These are phyloP conservation scores for Tulasnella sp. DNA, from an alignment of 768 basidiomycete genomes.

Conservation along the genomic window DNA sequence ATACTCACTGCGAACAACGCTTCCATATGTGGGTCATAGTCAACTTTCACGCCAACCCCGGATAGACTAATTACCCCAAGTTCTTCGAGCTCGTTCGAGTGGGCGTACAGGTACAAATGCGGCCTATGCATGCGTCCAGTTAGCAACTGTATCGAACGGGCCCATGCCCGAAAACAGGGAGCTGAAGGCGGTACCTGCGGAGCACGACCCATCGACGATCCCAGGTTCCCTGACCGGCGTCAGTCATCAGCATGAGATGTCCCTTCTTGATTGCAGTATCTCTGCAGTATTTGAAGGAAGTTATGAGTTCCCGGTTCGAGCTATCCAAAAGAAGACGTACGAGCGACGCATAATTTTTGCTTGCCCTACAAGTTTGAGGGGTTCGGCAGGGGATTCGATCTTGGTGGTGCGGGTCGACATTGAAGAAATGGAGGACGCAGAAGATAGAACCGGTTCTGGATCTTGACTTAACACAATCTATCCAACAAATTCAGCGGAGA, in stretches of 20 bases:
- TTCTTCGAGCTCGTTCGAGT: constrained; percentile 80
- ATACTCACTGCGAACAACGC: constrained; percentile 70
- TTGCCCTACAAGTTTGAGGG: constrained; percentile 63
- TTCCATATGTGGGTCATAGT: constrained; percentile 83
- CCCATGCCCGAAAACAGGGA: neutral
- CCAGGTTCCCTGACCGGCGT: constrained; percentile 80
- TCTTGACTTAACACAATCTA: constrained; percentile 79
- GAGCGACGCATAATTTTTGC: constrained; percentile 70
- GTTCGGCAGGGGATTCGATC: constrained; percentile 43
- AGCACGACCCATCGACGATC: constrained; percentile 81
- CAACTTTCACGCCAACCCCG: constrained; percentile 65
- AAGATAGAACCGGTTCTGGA: constrained; percentile 36
- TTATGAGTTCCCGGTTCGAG: constrained; percentile 19
- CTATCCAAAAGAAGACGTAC: constrained; percentile 39
- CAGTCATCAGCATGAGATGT: constrained; percentile 68
- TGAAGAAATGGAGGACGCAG: constrained; percentile 37
- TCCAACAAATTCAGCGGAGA: constrained; percentile 17
- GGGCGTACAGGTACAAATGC: constrained; percentile 82
- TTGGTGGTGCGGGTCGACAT: constrained; percentile 37
- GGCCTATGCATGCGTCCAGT: constrained; percentile 50
- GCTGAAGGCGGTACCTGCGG: constrained; percentile 52
- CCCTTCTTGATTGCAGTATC: constrained; percentile 84
- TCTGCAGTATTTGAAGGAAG: constrained; percentile 40
- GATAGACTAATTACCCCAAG: constrained; percentile 74
- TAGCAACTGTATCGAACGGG: neutral